Base-by-base conservation (phyloP, 2,329 filamentous ascomycete genomes). In the Apiospora koreana region DNA sequence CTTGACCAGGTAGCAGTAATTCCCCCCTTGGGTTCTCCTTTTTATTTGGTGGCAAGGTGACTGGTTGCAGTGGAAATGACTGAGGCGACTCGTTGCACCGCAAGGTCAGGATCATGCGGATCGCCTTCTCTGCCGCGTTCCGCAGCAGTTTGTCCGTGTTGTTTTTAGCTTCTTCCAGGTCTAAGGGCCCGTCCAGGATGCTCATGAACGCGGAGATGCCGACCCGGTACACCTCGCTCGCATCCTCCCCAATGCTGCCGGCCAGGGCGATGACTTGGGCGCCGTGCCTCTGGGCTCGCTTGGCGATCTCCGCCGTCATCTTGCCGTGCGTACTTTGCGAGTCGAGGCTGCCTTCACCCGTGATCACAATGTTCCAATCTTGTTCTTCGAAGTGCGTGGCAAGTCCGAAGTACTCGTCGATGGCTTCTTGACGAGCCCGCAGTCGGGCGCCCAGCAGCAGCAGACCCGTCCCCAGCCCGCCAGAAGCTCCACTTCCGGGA, bases 311-410 rank as follows among this genome's bases (percentile, higher is more conserved):
- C 3, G 82, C 85, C 10, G 86, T 86, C 72, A 88, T 86, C 74
- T 88, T 88, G 2, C 86, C 86, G 58, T 81, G 78, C 0, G 85
- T 82, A 0, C 85, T 86, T 72, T 87, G 86, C 64, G 82, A 80
- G 72, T 88, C 86, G 21, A 88, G 81, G 12, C 84, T 84, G 0
- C 86, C 86, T 73, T 88, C 86, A 1, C 85, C 86, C 0, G 86
- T 88, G 72, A 88, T 79, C 0, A 87, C 84, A 9, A 88, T 79
- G 70, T 88, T 83, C 72, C 83, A 86, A n/a, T n/a, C n/a, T 38
- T 12, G 65, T 62, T 82, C 75, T 18, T 82, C 80, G 68, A 88
- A 84, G 3, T 86, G 78, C 2, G 78, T 77, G 50, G 84, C 80
- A 38, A 87, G 77, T 68, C 83, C 80, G 65, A 87, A 83, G 73